Evolutionary conservation across 148 eudicot genomes (phyloP), one percentile per base, ranked within the genome.

Genomic region (Nyssa sinensis): DNA sequence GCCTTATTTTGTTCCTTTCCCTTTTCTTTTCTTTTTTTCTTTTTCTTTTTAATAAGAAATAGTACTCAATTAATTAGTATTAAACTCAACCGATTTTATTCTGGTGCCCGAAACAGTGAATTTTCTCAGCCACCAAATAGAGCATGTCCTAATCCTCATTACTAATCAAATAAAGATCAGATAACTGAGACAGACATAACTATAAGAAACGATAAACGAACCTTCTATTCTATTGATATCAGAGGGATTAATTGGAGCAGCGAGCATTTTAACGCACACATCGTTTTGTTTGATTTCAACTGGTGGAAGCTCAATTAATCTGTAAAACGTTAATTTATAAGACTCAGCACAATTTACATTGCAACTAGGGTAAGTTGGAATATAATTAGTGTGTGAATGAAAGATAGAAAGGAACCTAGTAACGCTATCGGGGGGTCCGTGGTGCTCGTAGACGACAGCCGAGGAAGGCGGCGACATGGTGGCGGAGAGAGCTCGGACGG

Each of bases 211-310:
- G 7, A 55, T 21, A 74, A 8, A 5, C 10, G 28, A 7, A 92
- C 97, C 95, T 92, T 94, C 75, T 37, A 94, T 94, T 64, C 98
- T 83, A 74, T 94, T 94, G 35, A 94, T 92, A 73, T 94, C 98
- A 30, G 98, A 94, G 13, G 98, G 98, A 75, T 94, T 94, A 41
- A 94, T 94, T 0, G 98, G 96, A 80, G 97, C 84, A 29, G 98
- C 98, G 10, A 94, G 84, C 97, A 94, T 90, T 77, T 76, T 90
- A 31, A 94, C 98, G 77, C 98, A 94, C 3, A 94, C 91, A 21
- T 94, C 96, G 32, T 87, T 77, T 49, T 85, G 84, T 74, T 84
- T 88, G 53, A 94, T 78, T 70, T 87, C 88, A 16, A 90, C 89
- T 0, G 90, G 88, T 0, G 93, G 90, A 62, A 94, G 32, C 75